phyloP scores from a whole-genome alignment of 352 stramenopile genomes.

The Phytophthora cryptogea region DNA sequence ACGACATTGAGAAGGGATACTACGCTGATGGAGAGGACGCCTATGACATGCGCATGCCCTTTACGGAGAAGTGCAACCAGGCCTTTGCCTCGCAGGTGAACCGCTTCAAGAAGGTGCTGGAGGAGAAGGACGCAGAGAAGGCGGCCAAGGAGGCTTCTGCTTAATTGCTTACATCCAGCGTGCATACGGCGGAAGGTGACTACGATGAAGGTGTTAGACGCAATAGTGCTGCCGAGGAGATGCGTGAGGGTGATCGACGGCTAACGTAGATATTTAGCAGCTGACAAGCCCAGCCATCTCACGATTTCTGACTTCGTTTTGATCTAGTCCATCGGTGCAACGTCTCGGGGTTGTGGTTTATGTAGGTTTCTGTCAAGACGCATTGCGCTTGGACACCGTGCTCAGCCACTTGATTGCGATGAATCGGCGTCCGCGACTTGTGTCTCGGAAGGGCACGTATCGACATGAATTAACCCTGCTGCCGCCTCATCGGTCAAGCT shows the following conservation, averaged over 20 bases:
- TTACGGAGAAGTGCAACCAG: constrained; percentile 90
- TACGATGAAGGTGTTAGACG: constrained; percentile 24
- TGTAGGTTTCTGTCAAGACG: background rate
- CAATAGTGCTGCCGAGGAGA: constrained; percentile 22
- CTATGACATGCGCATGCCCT: constrained; percentile 98
- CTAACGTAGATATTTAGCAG: constrained; percentile 44
- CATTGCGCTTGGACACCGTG: background rate
- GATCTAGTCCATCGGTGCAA: background rate
- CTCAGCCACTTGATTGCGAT: background rate
- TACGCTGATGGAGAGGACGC: constrained; percentile 99
- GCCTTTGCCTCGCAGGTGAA: constrained; percentile 85
- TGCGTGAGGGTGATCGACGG: constrained; percentile 26
- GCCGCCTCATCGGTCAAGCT: background rate
- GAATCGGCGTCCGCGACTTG: background rate
- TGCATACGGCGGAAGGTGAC: constrained; percentile 1
- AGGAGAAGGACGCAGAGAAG: constrained; percentile 61
- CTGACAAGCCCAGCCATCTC: constrained; percentile 23
- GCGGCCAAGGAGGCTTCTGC: constrained; percentile 29
- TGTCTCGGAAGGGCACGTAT: background rate
- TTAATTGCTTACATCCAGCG: constrained; percentile 15
- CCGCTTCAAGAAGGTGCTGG: constrained; percentile 81
- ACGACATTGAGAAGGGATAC: constrained; percentile 99
- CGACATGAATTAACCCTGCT: background rate
- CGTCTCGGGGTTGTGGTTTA: background rate
- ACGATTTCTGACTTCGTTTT: background rate